Percentiles rank a stretch among this genome's conserved stretches.
Conservation (phyloP, 2,329 filamentous ascomycete species). For the Aspergillus proliferans region DNA sequence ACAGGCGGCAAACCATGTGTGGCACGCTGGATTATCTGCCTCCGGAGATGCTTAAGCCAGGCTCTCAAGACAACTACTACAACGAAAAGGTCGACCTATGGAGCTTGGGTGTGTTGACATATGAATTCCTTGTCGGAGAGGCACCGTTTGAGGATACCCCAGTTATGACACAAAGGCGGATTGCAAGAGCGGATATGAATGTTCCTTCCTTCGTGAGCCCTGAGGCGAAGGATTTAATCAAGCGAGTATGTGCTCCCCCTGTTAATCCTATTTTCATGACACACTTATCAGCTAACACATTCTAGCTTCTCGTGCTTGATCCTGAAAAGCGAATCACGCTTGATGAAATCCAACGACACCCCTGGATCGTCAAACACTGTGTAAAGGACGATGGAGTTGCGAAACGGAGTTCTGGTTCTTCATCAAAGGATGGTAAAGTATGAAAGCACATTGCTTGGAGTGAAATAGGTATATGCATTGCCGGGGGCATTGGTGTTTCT, state of each 20-base stretch:
- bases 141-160: conserved; percentile 95
- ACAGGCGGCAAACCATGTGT: conserved; percentile 88
- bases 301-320: conserved; percentile 77
- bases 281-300: conserved; percentile 14
- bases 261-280: background rate
- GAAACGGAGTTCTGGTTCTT: conserved; percentile 37
- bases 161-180: conserved; percentile 87
- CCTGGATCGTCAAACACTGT: conserved; percentile 97
- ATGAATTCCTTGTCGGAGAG: conserved; percentile 93
- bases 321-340: conserved; percentile 89
- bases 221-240: conserved; percentile 88
- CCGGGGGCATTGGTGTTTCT: background rate
- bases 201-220: conserved; percentile 84
- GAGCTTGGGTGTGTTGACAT: conserved; percentile 90
- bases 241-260: conserved; percentile 54
- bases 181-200: conserved; percentile 83
- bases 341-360: conserved; percentile 80
- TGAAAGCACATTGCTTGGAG: conserved; percentile 10
- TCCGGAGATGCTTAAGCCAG: conserved; percentile 90
- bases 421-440: conserved; percentile 28
- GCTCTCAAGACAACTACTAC: conserved; percentile 78
- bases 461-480: conserved; percentile 15
- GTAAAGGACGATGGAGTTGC: conserved; percentile 47
- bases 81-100: conserved; percentile 94
- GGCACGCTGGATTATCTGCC: conserved; percentile 96